phyloP scores from a whole-genome alignment of 257 asterid species.

The Parsonsia alboflavescens region DNA sequence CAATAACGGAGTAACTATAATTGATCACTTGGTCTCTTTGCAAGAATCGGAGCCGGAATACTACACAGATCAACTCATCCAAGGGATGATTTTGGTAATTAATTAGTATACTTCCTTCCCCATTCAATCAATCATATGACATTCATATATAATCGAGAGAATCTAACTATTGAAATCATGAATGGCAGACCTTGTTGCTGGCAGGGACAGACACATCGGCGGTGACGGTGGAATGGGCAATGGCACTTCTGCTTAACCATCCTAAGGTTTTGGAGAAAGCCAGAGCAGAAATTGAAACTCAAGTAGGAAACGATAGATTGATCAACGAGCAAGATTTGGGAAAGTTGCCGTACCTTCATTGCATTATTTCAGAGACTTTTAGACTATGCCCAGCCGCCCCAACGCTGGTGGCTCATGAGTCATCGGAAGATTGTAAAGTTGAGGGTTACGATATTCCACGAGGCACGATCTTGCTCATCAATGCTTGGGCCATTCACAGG shows the following conservation, averaged over 20 bases:
- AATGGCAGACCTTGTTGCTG: conserved; percentile 6
- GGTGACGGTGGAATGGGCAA: conserved; percentile 59
- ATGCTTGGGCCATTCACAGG: conserved; percentile 68
- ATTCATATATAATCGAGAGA: no score
- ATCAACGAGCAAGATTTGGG: conserved; percentile 43
- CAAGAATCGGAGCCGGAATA: conserved; percentile 50
- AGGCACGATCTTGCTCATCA: conserved; percentile 47
- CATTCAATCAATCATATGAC: neutral
- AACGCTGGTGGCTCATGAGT: conserved; percentile 43
- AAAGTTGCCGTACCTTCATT: conserved; percentile 47
- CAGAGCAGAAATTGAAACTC: conserved; percentile 41
- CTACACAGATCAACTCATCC: conserved; percentile 46
- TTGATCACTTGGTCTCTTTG: conserved; percentile 50
- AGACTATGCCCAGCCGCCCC: conserved; percentile 52
- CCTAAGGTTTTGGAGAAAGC: conserved; percentile 49
- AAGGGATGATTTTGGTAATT: conserved; percentile 43
- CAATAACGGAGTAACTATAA: conserved; percentile 35
- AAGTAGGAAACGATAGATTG: conserved; percentile 37
- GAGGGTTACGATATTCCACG: conserved; percentile 49
- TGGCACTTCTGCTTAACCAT: conserved; percentile 50
- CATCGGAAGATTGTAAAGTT: conserved; percentile 43
- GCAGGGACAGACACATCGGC: conserved; percentile 33
- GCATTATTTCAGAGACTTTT: conserved; percentile 41
- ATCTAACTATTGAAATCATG: no score
- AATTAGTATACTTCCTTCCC: neutral